Evolutionary conservation across 1,139 yeast species (phyloP).

Genomic region (Pichia sp.): DNA sequence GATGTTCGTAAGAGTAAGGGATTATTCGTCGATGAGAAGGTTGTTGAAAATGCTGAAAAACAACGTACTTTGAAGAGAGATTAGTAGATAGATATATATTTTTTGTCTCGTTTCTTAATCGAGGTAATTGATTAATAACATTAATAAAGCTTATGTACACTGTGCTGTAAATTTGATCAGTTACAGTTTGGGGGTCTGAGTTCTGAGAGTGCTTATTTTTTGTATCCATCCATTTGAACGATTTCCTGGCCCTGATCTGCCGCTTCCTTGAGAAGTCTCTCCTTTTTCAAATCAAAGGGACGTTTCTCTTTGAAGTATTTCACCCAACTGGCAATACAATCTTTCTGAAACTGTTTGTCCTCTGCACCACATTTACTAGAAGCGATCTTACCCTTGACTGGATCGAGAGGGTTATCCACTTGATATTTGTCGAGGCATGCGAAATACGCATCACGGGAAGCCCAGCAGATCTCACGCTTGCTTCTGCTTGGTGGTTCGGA

Average conservation of each 20-base stretch:
- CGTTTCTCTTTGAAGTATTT: conserved; percentile 63
- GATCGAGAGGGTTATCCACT: conserved; percentile 43
- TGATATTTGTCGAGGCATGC: conserved; percentile 48
- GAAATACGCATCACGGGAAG: conserved; percentile 52
- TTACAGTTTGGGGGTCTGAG: too few species aligned
- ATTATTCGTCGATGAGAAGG: conserved; percentile 80
- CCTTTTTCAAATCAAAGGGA: conserved; percentile 49
- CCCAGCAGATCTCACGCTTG: conserved; percentile 60
- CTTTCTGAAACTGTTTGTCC: conserved; percentile 39
- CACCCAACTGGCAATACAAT: conserved; percentile 64
- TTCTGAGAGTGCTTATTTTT: conserved; percentile 17
- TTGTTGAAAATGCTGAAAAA: conserved; percentile 86
- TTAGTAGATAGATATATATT: neutral
- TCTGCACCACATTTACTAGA: conserved; percentile 37
- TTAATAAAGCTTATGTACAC: too few species aligned
- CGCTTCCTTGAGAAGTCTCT: conserved; percentile 43
- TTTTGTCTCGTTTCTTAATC: neutral
- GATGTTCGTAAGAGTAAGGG: conserved; percentile 82
- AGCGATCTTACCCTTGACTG: conserved; percentile 22
- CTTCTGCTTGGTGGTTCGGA: conserved; percentile 43
- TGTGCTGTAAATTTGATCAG: too few species aligned
- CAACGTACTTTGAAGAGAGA: conserved; percentile 71
- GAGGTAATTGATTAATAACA: too few species aligned
- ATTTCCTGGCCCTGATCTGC: conserved; percentile 43
- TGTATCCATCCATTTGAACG: conserved; percentile 23